Evolutionary conservation across 208 protist genomes (phyloP), one percentile per base, ranked within the genome.

Genomic region (Crithidia sp.): DNA sequence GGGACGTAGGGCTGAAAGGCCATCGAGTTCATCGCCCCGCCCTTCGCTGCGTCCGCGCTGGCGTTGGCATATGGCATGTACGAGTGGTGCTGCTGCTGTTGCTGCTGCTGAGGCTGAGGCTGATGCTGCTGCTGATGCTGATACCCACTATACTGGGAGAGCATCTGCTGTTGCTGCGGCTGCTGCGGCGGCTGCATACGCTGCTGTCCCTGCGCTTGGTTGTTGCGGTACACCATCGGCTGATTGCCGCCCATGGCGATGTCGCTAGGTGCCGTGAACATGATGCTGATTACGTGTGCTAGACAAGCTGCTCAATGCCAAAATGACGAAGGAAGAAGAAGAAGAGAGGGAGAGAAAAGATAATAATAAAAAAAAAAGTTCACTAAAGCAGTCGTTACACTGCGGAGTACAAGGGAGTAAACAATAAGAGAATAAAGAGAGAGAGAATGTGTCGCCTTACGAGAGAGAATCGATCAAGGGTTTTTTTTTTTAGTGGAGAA

Each of bases 191-290:
- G 45, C 49, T 28, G 45, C 3, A 57, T 5, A 12, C 40, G 61
- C 49, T 55, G 70, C 52, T 75, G 70, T 9, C 10, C 17, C 14
- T 67, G 71, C 1, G 60, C 12, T 54, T 79, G 74, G 19, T 69
- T 83, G 67, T 74, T 79, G 37, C 68, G 71, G 53, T 77, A 79
- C 44, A 83, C 47, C 71, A 83, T 74, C 55, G 72, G 77, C 47
- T 83, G 77, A 49, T 78, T 83, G 2, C 77, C 77, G 40, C 55
- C 54, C 64, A 70, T 74, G 47, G 77, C 66, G 19, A 84, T 76
- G 50, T 84, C 79, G 74, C 64, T 84, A 0, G 66, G 58, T 57
- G 62, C 50, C 37, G 62, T 57, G 63, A 84, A 80, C 79, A 84
- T 83, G 43, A 50, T 61, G 12, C 54, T 28, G 28, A 28, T 28